These are phyloP conservation scores for Pseudonitzschia delicatissima DNA, from an alignment of 108 stramenopile species.

Conservation along the genomic window DNA sequence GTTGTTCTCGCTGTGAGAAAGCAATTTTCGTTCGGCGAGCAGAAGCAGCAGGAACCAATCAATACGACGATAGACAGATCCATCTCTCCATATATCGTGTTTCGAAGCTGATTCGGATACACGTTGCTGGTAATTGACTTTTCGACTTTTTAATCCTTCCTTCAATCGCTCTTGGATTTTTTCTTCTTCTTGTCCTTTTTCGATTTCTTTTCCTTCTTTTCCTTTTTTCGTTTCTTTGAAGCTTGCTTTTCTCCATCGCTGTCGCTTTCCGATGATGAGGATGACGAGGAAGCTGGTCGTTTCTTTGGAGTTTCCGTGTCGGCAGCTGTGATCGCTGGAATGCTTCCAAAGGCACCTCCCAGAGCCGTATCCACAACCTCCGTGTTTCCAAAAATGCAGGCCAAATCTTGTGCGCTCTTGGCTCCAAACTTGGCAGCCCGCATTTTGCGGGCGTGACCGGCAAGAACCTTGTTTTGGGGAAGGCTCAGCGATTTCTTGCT, in stretches of 20 bases:
- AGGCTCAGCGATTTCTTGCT: slow-evolving; percentile 39
- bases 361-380: slow-evolving; percentile 1
- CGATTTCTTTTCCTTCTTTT: slow-evolving; percentile 9
- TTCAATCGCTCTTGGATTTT: slow-evolving; percentile 1
- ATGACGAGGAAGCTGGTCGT: neutral
- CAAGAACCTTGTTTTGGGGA: slow-evolving; percentile 73
- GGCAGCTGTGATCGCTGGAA: neutral
- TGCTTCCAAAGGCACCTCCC: neutral
- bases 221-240: slow-evolving; percentile 7
- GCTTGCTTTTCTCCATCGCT: neutral
- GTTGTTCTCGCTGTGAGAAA: no score
- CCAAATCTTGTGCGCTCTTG: slow-evolving; percentile 68
- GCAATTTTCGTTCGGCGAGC: no score
- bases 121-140: no score
- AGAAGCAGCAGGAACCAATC: no score
- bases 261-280: neutral
- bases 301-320: neutral
- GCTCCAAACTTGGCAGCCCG: slow-evolving; percentile 74
- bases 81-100: no score
- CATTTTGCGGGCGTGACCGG: slow-evolving; percentile 78
- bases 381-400: slow-evolving; percentile 79
- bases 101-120: no score
- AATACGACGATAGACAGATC: no score
- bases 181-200: slow-evolving; percentile 4
- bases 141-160: no score